Evolutionary conservation across 1,284 basidiomycete species (phyloP), one percentile per base, ranked within the genome.

Genomic region (Fereydounia khargensis): DNA sequence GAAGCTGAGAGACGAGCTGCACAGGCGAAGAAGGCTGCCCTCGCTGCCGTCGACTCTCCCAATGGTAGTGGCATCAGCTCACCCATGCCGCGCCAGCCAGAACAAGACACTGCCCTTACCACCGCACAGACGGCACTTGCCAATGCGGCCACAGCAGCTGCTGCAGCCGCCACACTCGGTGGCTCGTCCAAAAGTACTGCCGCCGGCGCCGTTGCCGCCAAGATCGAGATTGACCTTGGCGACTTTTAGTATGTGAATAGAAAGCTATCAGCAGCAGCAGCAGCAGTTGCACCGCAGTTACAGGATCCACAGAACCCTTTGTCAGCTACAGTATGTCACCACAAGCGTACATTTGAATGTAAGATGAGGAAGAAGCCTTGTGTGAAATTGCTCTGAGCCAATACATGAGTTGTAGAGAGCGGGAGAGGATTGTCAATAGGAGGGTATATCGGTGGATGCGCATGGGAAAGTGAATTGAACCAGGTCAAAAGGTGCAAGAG

Each of bases 1-100:
- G 84, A 83, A 57, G 86, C 88, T 0, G 90, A 92, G 77, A 71
- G 84, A 1, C 68, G 67, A 35, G 68, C 86, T 51, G 78, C 82
- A 7, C 85, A 86, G 59, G 84, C 86, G 53, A 82, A 86, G 40
- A 85, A 84, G 73, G 70, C 65, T 1, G 77, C 77, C 28, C 17
- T 17, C 16, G 30, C 24, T 19, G 28, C 10, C 19, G 35, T 39
- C n/a, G 25, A 37, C 10, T 18, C 18, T 21, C 35, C 7, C 14
- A 36, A 11, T 39, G 45, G 35, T 16, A 18, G 25, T 37, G 35
- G 24, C 19, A 35, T 35, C 8, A n/a, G n/a, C 34, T 3, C 31
- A 28, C 46, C 34, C 38, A 4, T 37, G 13, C 11, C 39, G 28
- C 22, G 11, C 18, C 9, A 34, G 18, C 28, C 35, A 32, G 38